Conservation (phyloP, 2,329 filamentous ascomycete genomes). For the Arthroderma uncinatum region DNA sequence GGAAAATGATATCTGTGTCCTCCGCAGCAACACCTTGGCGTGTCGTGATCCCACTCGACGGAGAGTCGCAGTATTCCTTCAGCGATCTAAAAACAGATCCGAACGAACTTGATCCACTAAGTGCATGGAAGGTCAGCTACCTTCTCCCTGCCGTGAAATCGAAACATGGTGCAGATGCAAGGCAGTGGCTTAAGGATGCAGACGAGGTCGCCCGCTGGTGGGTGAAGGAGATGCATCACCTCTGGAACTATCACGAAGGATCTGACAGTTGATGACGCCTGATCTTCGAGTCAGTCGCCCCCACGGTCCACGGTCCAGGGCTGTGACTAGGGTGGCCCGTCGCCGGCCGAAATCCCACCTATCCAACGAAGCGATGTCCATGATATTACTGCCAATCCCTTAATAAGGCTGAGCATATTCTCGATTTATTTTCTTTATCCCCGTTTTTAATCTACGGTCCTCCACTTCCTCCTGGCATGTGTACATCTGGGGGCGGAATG, state of each 20-base stretch:
- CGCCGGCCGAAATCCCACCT: not conserved
- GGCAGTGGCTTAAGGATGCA: conserved; percentile 28
- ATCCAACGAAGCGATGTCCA: not conserved
- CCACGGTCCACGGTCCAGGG: not conserved
- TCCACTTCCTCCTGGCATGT: not conserved
- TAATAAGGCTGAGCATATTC: not conserved
- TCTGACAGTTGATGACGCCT: not conserved
- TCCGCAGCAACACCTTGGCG: conserved; percentile 66
- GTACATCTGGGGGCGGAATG: not conserved
- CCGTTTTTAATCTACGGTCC: not conserved
- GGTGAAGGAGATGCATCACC: conserved; percentile 24
- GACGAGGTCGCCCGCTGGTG: conserved; percentile 31
- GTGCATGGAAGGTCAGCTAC: conserved; percentile 24
- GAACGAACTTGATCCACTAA: conserved; percentile 24
- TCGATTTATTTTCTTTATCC: not conserved
- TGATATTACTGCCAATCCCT: not conserved
- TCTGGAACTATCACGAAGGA: conserved; percentile 14
- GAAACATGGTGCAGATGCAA: conserved; percentile 25
- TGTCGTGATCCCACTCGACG: conserved; percentile 67
- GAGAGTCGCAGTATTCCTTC: conserved; percentile 48
- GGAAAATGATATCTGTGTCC: conserved; percentile 53
- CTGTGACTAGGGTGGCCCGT: not conserved
- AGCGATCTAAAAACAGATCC: conserved; percentile 27
- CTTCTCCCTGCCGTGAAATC: conserved; percentile 20
- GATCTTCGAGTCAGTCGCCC: not conserved